These are phyloP conservation scores for Larix sibirica DNA, from an alignment of 83 land plant species.

Conservation along the genomic window DNA sequence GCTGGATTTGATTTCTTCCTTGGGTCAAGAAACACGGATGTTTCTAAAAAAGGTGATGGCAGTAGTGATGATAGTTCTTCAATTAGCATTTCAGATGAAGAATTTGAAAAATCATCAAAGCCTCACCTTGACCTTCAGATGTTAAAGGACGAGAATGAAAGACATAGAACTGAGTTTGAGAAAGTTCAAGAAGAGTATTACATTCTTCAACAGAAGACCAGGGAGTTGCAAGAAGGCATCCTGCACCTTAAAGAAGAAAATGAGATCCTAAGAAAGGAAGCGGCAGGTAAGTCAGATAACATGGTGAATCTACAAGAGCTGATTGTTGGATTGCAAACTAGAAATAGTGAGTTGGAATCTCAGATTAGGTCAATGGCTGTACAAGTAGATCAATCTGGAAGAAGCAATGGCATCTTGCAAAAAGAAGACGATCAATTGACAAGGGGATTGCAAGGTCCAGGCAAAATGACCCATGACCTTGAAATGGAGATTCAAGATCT, in stretches of 20 bases:
- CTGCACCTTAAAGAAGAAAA: conserved; percentile 37
- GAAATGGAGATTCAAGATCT: conserved; percentile 15
- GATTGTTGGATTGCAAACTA: conserved; percentile 10
- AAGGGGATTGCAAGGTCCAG: not conserved
- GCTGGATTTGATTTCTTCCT: conserved; percentile 69
- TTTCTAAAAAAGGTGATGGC: conserved; percentile 17
- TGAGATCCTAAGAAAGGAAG: conserved; percentile 13
- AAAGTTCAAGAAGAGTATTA: conserved; percentile 28
- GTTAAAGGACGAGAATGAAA: conserved; percentile 24
- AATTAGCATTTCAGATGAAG: not conserved
- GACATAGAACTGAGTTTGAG: conserved; percentile 16
- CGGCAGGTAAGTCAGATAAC: not conserved
- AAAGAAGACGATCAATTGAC: not conserved
- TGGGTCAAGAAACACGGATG: conserved; percentile 32
- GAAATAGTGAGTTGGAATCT: not conserved
- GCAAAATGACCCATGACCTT: not conserved
- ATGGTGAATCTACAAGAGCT: not conserved
- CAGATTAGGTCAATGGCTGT: conserved; percentile 1
- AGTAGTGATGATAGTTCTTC: conserved; percentile 17
- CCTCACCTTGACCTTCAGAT: conserved; percentile 4
- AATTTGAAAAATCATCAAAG: not conserved
- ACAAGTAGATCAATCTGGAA: conserved; percentile 8
- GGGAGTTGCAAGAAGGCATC: conserved; percentile 28
- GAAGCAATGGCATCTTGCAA: not conserved
- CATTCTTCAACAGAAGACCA: conserved; percentile 26